Evolutionary conservation across 2,329 filamentous ascomycete species (phyloP), one percentile per base, ranked within the genome.

Genomic region (Ophiostoma sp.): DNA sequence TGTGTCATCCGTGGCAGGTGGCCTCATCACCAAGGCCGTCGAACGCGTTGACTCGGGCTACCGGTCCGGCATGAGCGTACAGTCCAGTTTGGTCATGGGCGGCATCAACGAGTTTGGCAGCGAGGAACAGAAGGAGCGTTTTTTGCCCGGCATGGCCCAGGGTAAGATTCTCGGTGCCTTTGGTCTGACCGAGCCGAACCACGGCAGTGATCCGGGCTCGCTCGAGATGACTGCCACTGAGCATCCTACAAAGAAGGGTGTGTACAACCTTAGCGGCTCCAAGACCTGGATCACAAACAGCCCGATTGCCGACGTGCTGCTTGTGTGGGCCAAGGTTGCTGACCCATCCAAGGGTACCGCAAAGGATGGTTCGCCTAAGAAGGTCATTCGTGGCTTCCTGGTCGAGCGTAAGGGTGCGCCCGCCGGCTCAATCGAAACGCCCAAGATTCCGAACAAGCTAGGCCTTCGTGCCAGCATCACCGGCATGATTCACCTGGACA

Each of bases 231-330:
- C 84, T 20, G 92, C 92, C 11, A 90, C 89, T 76, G 87, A 87
- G 68, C 91, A 96, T 78, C 91, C 92, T 6, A 87, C 85, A 13
- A 93, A 92, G 81, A 88, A 90, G 76, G 92, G 91, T 2, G 91
- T 91, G 77, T 90, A 89, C 75, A 85, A 87, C 65, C 81, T 96
- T 31, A 90, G 86, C 66, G 92, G 92, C 4, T 82, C 90, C 66
- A 96, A 96, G 83, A 95, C 92, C 0, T 96, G 92, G 92, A 96
- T 96, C 77, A 96, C 92, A 15, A 96, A 96, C 80, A 93, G 90
- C 17, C 92, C 92, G 10, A 94, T 96, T 75, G 87, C 92, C 1
- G 91, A 95, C 76, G 83, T 95, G 5, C 80, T 94, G 69, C 80
- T 96, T 68, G 89, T 96, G 2, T 99, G 95, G 95, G 95, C 94